Evolutionary conservation across 176 grass and related monocot species (phyloP).

Genomic region (Phyllostachys edulis): DNA sequence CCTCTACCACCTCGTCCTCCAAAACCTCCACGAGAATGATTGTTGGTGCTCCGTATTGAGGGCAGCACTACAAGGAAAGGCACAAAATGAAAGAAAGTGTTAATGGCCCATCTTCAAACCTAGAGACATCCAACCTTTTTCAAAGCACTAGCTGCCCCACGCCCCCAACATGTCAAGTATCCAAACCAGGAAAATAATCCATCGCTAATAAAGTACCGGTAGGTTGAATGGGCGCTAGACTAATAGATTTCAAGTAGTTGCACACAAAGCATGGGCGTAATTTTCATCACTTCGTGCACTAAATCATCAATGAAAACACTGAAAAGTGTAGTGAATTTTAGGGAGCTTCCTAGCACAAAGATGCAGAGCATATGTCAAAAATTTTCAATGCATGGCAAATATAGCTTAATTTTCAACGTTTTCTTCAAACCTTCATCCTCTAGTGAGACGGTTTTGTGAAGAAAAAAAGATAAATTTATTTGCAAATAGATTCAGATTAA

Average conservation of each 20-base stretch:
- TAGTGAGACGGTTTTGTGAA: neutral
- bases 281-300: neutral
- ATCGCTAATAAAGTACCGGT: neutral
- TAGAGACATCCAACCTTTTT: constrained; percentile 29
- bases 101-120: constrained; percentile 2
- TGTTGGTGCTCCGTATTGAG: constrained; percentile 60
- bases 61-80: constrained; percentile 65
- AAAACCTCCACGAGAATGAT: constrained; percentile 71
- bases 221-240: neutral
- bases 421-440: neutral
- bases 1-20: constrained; percentile 73
- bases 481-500: neutral
- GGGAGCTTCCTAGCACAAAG: neutral
- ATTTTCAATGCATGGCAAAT: neutral
- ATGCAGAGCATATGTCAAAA: neutral
- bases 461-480: neutral
- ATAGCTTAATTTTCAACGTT: neutral
- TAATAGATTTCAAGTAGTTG: neutral
- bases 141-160: neutral
- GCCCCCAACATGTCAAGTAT: constrained; percentile 16
- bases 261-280: neutral
- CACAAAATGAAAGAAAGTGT: constrained; percentile 5
- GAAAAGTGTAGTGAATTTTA: neutral
- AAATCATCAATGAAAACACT: neutral
- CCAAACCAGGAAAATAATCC: constrained; percentile 19